These are phyloP conservation scores for Solanum pennellii DNA, from an alignment of 257 asterid species.

Conservation along the genomic window DNA sequence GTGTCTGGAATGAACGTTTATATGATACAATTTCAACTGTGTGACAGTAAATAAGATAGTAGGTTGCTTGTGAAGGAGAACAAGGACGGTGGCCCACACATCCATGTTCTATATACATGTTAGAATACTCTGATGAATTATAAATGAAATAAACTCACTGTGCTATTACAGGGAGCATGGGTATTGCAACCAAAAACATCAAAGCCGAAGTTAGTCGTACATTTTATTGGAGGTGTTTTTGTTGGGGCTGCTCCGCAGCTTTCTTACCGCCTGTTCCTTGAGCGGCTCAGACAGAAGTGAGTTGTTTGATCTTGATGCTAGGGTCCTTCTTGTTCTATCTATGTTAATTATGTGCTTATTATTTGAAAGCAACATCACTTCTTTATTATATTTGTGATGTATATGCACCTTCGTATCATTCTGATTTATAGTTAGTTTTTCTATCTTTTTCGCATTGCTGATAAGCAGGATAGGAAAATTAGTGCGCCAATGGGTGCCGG, in stretches of 20 bases:
- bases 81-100: neutral
- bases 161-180: constrained; percentile 75
- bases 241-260: constrained; percentile 99
- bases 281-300: constrained; percentile 77
- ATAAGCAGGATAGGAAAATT: neutral
- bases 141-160: neutral
- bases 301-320: constrained; percentile 3
- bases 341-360: neutral
- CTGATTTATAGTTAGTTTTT: neutral
- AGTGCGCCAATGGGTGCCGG: neutral
- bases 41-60: neutral
- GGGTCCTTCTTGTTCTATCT: neutral
- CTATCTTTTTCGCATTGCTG: neutral
- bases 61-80: neutral
- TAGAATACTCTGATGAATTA: neutral
- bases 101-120: neutral
- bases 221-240: constrained; percentile 88
- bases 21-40: neutral
- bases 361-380: neutral
- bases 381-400: neutral
- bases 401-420: neutral
- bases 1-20: neutral
- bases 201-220: constrained; percentile 45
- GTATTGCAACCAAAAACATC: constrained; percentile 59
- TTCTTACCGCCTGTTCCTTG: constrained; percentile 83